phyloP scores from a whole-genome alignment of 495 filamentous ascomycete species.

The Neurospora sublineolata region DNA sequence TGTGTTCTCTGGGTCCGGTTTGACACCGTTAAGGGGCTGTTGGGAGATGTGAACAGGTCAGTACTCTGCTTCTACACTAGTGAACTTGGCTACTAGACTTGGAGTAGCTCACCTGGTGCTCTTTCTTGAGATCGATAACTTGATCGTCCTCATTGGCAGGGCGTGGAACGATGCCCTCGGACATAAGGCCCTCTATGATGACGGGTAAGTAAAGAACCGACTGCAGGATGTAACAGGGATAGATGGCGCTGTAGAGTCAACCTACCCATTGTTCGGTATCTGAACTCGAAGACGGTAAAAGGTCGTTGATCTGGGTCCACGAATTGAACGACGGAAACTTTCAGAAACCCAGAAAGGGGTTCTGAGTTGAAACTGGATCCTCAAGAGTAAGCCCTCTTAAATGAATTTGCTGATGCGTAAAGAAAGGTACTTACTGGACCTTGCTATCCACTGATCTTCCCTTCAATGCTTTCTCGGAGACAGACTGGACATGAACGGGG shows the following conservation, averaged over 20 bases:
- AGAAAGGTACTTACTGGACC: not conserved
- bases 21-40: not conserved
- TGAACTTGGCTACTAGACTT: not conserved
- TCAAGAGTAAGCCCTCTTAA: not conserved
- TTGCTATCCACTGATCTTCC: constrained; percentile 4
- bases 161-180: constrained; percentile 2
- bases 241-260: not conserved
- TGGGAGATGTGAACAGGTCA: not conserved
- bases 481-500: not conserved
- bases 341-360: not conserved
- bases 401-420: too few species aligned
- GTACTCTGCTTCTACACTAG: not conserved
- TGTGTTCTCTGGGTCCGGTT: not conserved
- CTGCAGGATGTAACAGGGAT: not conserved
- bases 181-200: constrained; percentile 3
- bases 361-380: not conserved
- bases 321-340: not conserved
- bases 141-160: not conserved
- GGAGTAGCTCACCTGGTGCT: not conserved
- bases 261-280: constrained; percentile 8
- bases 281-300: constrained; percentile 11
- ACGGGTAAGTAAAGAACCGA: not conserved
- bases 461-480: constrained; percentile 8
- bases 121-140: not conserved
- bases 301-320: not conserved